Evolutionary conservation across 1,284 basidiomycete species (phyloP).

Genomic region (Meira miltonrushii): DNA sequence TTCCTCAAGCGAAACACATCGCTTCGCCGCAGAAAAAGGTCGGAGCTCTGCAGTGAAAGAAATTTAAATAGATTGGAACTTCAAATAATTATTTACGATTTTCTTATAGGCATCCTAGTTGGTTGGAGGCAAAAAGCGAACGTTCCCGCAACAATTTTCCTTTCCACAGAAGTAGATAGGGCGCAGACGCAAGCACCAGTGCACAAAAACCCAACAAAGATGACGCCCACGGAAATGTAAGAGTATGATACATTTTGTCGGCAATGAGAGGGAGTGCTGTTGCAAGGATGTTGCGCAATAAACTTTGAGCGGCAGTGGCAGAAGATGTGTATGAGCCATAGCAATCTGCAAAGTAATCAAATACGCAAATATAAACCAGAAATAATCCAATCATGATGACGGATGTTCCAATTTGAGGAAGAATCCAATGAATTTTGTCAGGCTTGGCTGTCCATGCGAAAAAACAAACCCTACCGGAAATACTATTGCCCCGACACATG

Average conservation of each 20-base stretch:
- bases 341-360: constrained; percentile 13
- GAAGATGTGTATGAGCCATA: constrained; percentile 64
- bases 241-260: constrained; percentile 56
- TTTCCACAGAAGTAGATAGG: constrained; percentile 63
- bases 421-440: constrained; percentile 5
- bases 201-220: constrained; percentile 64
- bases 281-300: constrained; percentile 60
- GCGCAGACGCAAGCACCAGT: constrained; percentile 62
- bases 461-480: constrained; percentile 32
- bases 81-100: too few relatives aligned
- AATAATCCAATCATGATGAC: constrained; percentile 34
- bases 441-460: constrained; percentile 48
- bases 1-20: too few relatives aligned
- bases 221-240: constrained; percentile 68
- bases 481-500: constrained; percentile 24
- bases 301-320: constrained; percentile 71
- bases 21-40: too few relatives aligned
- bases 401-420: constrained; percentile 19
- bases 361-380: constrained; percentile 45
- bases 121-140: constrained; percentile 7
- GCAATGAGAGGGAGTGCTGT: constrained; percentile 29
- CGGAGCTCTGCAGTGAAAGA: too few relatives aligned
- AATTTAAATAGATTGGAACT: too few relatives aligned
- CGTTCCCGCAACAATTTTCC: constrained; percentile 50
- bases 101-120: not conserved